These are phyloP conservation scores for Suillus subaureus DNA, from an alignment of 768 basidiomycete species.

Conservation along the genomic window DNA sequence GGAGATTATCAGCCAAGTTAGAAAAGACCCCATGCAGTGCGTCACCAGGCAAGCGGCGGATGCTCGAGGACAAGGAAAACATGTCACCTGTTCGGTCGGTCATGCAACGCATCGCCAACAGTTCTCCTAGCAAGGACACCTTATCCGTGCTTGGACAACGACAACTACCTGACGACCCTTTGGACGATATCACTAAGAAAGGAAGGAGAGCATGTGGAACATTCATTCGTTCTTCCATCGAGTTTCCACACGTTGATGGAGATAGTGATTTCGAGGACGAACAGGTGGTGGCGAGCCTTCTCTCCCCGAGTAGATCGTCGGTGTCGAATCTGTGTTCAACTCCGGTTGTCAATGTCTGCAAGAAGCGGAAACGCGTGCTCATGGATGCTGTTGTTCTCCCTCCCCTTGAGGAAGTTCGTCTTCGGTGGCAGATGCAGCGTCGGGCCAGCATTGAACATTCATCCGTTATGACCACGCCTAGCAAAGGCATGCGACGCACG, in stretches of 20 bases:
- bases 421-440: slow-evolving; percentile 21
- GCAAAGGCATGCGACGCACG: slow-evolving; percentile 26
- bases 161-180: slow-evolving; percentile 38
- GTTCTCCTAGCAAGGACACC: slow-evolving; percentile 34
- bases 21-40: slow-evolving; percentile 19
- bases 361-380: slow-evolving; percentile 52
- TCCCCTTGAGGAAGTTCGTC: slow-evolving; percentile 32
- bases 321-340: not conserved
- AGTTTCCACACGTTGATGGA: slow-evolving; percentile 25
- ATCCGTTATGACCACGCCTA: slow-evolving; percentile 10
- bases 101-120: slow-evolving; percentile 46
- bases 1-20: slow-evolving; percentile 23
- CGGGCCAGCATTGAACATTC: slow-evolving; percentile 21
- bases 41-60: slow-evolving; percentile 43
- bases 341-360: slow-evolving; percentile 19
- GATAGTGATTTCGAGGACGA: slow-evolving; percentile 35
- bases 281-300: slow-evolving; percentile 27
- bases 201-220: slow-evolving; percentile 25
- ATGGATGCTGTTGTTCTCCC: slow-evolving; percentile 58
- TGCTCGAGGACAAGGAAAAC: slow-evolving; percentile 62
- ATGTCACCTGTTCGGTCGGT: slow-evolving; percentile 41
- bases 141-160: slow-evolving; percentile 47
- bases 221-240: slow-evolving; percentile 35
- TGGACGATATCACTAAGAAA: slow-evolving; percentile 26
- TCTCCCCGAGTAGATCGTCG: slow-evolving; percentile 15